Evolutionary conservation across 345 rosid genomes (phyloP).

Genomic region (Arabidopsis thaliana): DNA sequence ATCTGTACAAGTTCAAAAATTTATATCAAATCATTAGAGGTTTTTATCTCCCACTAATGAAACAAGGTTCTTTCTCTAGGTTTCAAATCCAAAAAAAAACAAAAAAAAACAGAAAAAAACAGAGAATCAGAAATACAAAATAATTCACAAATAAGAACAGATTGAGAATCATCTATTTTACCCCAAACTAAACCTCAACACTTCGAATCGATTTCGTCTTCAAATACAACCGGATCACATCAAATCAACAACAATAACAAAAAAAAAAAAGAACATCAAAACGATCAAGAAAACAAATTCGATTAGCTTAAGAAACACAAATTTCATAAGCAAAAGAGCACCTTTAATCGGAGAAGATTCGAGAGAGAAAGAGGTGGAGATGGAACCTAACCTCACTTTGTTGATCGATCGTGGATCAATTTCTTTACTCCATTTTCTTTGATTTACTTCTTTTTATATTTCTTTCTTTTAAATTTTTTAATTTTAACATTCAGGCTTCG

Average conservation of each 20-base stretch:
- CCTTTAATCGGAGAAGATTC: slow-evolving; percentile 17
- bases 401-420: slow-evolving; percentile 42
- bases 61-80: slow-evolving; percentile 12
- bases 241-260: neutral
- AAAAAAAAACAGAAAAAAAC: slow-evolving; percentile 7
- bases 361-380: slow-evolving; percentile 15
- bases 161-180: neutral
- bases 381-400: slow-evolving; percentile 42
- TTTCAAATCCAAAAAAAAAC: neutral
- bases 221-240: slow-evolving; percentile 43
- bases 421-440: slow-evolving; percentile 34
- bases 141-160: neutral
- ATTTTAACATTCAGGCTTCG: slow-evolving; percentile 21
- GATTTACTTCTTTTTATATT: slow-evolving; percentile 17
- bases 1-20: neutral
- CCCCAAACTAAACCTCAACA: neutral
- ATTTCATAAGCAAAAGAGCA: neutral
- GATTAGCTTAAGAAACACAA: neutral
- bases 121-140: slow-evolving; percentile 12
- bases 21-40: neutral
- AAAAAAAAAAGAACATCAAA: neutral
- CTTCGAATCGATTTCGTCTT: slow-evolving; percentile 27
- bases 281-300: slow-evolving; percentile 6
- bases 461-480: too few species aligned
- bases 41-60: neutral